Percentiles rank a stretch among this genome's conserved stretches.
phyloP scores from a whole-genome alignment of 2,329 filamentous ascomycete genomes.

The Ophiocordyceps australis region DNA sequence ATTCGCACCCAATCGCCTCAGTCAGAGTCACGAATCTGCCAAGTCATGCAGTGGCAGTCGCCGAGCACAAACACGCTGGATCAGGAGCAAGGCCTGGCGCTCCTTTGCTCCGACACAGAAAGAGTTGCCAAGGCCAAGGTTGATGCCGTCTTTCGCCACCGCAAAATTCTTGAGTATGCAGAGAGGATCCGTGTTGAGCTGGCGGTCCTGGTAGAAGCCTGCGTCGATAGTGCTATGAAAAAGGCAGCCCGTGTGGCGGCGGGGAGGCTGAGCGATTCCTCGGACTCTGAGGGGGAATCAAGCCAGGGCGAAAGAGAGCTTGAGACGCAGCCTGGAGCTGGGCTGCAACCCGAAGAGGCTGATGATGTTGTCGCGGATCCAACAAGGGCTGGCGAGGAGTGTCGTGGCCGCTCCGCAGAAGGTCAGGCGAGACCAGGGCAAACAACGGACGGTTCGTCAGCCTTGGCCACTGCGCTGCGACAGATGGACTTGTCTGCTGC shows the following conservation, averaged over 20 bases:
- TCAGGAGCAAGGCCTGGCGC: constrained; percentile 75
- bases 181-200: constrained; percentile 93
- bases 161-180: constrained; percentile 85
- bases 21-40: constrained; percentile 84
- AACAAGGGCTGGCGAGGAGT: too few species aligned
- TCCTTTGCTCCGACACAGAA: constrained; percentile 83
- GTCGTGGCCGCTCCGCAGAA: constrained; percentile 4
- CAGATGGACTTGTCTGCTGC: constrained; percentile 15
- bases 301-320: too few species aligned
- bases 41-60: constrained; percentile 93
- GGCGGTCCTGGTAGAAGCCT: constrained; percentile 82
- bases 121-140: constrained; percentile 73
- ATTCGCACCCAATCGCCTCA: constrained; percentile 88
- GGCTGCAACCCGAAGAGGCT: too few species aligned
- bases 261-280: constrained; percentile 67
- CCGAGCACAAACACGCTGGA: constrained; percentile 82
- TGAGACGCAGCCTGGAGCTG: too few species aligned
- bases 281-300: constrained; percentile 40
- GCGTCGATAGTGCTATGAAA: constrained; percentile 76
- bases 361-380: too few species aligned
- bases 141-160: constrained; percentile 80
- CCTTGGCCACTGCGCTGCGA: constrained; percentile 33
- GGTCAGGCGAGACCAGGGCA: constrained; percentile 3
- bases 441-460: constrained; percentile 23
- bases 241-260: constrained; percentile 81